These are phyloP conservation scores for Isatis tinctoria DNA, from an alignment of 345 rosid species.

Conservation along the genomic window DNA sequence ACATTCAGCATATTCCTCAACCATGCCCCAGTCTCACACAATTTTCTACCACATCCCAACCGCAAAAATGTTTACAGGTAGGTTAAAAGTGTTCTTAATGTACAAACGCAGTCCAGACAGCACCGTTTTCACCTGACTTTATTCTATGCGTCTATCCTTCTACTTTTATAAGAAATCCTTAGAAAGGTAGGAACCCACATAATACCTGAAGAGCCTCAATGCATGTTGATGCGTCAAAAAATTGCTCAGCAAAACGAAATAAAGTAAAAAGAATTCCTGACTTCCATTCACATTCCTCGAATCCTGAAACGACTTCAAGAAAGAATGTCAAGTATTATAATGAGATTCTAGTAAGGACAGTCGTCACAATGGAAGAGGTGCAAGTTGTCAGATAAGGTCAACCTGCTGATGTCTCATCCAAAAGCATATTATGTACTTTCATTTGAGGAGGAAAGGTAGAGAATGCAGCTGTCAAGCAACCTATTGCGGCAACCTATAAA, in stretches of 20 bases:
- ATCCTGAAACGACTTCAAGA: conserved; percentile 51
- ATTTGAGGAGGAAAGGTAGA: conserved; percentile 63
- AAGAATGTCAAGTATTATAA: conserved; percentile 24
- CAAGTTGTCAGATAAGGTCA: neutral
- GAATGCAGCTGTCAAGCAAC: conserved; percentile 77
- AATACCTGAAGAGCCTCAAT: conserved; percentile 90
- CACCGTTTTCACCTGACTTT: conserved; percentile 1
- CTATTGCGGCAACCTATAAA: conserved; percentile 60
- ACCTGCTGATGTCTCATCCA: conserved; percentile 66
- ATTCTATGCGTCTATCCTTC: neutral
- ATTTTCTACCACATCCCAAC: neutral
- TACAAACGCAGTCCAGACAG: neutral
- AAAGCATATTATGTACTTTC: conserved; percentile 58
- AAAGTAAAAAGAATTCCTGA: conserved; percentile 56
- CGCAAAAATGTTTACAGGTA: conserved; percentile 3
- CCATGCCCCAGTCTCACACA: neutral
- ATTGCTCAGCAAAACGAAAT: conserved; percentile 49
- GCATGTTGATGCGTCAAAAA: conserved; percentile 52
- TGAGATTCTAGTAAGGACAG: conserved; percentile 6
- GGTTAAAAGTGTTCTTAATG: neutral
- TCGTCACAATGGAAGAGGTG: neutral
- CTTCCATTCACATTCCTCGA: conserved; percentile 39
- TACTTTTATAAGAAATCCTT: conserved; percentile 1
- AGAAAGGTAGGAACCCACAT: conserved; percentile 1
- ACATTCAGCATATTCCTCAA: conserved; percentile 11